Evolutionary conservation across 1,284 basidiomycete genomes (phyloP).

Genomic region (Taiwanofungus camphoratus): DNA sequence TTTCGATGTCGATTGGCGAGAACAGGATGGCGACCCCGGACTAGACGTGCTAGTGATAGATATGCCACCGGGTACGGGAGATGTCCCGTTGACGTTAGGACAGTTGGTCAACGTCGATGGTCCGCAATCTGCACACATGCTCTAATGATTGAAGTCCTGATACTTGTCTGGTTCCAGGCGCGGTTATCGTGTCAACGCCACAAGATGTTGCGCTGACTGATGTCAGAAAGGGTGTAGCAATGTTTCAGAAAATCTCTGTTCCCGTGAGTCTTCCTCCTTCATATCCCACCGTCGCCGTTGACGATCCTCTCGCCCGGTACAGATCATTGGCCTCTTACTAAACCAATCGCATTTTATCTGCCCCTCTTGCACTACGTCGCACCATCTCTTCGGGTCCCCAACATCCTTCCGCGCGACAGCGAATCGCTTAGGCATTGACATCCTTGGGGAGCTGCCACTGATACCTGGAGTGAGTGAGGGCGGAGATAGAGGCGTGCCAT

Average conservation of each 20-base stretch:
- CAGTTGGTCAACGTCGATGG: slow-evolving; percentile 89
- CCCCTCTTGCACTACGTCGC: slow-evolving; percentile 63
- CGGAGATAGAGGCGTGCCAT: slow-evolving; percentile 73
- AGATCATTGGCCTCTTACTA: slow-evolving; percentile 87
- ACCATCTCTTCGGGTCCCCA: slow-evolving; percentile 79
- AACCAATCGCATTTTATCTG: slow-evolving; percentile 93
- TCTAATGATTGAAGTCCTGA: not conserved
- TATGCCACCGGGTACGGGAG: slow-evolving; percentile 97
- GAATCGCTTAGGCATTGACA: slow-evolving; percentile 49
- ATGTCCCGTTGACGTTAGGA: slow-evolving; percentile 89
- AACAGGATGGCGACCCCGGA: slow-evolving; percentile 32
- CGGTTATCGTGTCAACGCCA: slow-evolving; percentile 92
- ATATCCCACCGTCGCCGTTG: slow-evolving; percentile 1
- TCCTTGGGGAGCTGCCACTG: slow-evolving; percentile 85
- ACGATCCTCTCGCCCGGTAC: not conserved
- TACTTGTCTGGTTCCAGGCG: slow-evolving; percentile 42
- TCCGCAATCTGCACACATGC: slow-evolving; percentile 36
- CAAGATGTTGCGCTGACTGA: slow-evolving; percentile 94
- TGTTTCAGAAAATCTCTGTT: slow-evolving; percentile 88
- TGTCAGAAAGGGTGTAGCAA: slow-evolving; percentile 88
- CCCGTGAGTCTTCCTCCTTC: slow-evolving; percentile 51
- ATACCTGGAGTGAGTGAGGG: slow-evolving; percentile 71
- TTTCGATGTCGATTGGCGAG: slow-evolving; percentile 94
- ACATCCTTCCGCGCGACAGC: slow-evolving; percentile 65
- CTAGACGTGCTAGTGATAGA: slow-evolving; percentile 91